Evolutionary conservation across 805 yeast species (phyloP), one percentile per base, ranked within the genome.

Genomic region (Kluyveromyces dobzhanskii): DNA sequence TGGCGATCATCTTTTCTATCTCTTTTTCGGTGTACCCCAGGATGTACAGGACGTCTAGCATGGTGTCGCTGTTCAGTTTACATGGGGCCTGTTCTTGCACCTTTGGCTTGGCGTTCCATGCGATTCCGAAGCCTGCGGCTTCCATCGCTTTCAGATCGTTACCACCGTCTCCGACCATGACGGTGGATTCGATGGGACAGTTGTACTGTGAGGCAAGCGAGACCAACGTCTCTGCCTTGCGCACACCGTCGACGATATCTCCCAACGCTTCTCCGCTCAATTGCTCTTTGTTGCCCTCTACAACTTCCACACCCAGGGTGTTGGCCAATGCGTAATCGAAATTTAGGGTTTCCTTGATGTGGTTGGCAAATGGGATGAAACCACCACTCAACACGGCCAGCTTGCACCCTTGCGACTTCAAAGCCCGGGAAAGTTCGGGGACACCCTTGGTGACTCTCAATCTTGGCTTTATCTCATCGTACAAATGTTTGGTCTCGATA

Each of bases 101-200:
- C 46, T 71, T 78, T 17, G 97, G 97, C 59, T 92, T 92, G 16
- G 97, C 99, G 57, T 86, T 84, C 94, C 96, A 92, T 0, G 98
- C 98, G 39, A 92, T 70, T 16, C 98, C 98, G 57, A 77, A 83
- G 0, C 97, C 97, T 2, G 95, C 96, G 11, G 64, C 75, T 2
- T 67, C 73, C 97, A 92, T 92, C 87, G 94, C 94, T 32, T 75
- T 73, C 54, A 92, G 66, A 63, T 92, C 99, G 54, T 92, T 92
- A 17, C 97, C 96, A 28, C 99, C 99, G 57, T 92, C 97, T 27
- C 97, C 97, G 28, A 90, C 83, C 35, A 96, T 96, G 33, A 84
- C 80, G 1, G 80, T 79, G 3, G 68, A 55, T 31, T 57, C 57
- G 9, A 76, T 62, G 17, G 71, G 73, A 26, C 83, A 65, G 9